A percentile compares a stretch with the other conserved stretches of the same genome.
phyloP scores from a whole-genome alignment of 73 alveolate species.

The Symbiodinium natans region DNA sequence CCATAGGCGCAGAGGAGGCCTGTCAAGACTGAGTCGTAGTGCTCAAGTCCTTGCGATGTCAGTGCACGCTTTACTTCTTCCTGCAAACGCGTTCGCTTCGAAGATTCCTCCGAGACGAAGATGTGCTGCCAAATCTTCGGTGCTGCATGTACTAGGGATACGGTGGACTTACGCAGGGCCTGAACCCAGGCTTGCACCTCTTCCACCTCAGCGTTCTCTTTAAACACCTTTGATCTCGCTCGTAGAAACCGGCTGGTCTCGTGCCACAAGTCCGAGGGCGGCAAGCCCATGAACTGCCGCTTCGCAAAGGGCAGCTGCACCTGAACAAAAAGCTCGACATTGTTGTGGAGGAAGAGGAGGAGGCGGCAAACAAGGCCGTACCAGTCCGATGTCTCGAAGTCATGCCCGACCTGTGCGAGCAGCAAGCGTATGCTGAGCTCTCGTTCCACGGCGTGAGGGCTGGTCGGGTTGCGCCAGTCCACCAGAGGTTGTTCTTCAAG shows the following conservation, averaged over 20 bases:
- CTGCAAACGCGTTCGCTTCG: neutral
- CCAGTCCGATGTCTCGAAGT: neutral
- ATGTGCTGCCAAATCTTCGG: neutral
- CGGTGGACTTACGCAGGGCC: neutral
- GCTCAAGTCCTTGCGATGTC: neutral
- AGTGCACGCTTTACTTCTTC: neutral
- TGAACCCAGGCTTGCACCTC: neutral
- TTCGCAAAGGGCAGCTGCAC: conserved; percentile 1
- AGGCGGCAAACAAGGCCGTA: neutral
- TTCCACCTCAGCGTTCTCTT: neutral
- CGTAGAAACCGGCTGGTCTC: neutral
- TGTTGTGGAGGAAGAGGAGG: neutral
- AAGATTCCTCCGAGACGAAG: neutral
- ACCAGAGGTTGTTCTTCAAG: neutral
- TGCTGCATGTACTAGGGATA: neutral
- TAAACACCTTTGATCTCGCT: neutral
- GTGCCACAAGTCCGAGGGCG: neutral
- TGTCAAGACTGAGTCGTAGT: neutral
- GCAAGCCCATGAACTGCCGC: conserved; percentile 2
- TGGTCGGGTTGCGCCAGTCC: neutral
- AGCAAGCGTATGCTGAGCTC: neutral
- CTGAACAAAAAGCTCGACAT: neutral
- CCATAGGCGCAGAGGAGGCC: neutral
- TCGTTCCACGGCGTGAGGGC: neutral
- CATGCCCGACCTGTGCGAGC: neutral